Conservation (phyloP, 257 asterid species). For the Solanum pimpinellifolium region DNA sequence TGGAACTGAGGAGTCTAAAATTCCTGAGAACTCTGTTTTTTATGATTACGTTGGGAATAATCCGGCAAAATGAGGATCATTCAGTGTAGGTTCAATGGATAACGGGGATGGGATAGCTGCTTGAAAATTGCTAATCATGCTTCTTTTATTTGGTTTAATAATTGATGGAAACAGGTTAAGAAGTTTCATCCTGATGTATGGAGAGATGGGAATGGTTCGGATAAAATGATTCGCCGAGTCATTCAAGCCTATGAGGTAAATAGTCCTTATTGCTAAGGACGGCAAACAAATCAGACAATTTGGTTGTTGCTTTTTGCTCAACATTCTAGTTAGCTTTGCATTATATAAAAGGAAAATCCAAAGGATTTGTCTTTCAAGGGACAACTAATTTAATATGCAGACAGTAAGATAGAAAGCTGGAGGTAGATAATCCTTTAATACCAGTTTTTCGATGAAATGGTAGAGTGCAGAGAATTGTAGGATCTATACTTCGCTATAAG, state of each 20-base stretch:
- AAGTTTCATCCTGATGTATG: conserved; percentile 81
- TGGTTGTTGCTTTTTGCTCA: not conserved
- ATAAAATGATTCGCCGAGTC: conserved; percentile 64
- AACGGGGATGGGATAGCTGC: not conserved
- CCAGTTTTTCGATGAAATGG: not conserved
- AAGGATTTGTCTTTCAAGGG: not conserved
- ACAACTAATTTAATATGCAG: not conserved
- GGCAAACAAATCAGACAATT: not conserved
- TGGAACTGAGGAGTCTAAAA: not conserved
- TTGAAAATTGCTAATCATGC: not conserved
- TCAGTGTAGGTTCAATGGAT: not conserved
- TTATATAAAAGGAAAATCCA: not conserved
- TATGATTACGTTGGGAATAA: not conserved
- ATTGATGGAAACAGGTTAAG: conserved; percentile 40
- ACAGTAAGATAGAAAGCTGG: not conserved
- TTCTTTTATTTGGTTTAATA: not conserved
- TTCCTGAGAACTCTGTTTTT: not conserved
- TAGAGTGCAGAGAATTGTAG: not conserved
- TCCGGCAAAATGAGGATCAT: not conserved
- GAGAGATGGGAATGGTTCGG: conserved; percentile 36
- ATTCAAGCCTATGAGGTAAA: conserved; percentile 82
- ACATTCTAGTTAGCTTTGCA: not conserved
- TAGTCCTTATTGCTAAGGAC: not conserved
- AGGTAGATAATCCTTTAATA: not conserved
- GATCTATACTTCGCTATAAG: not conserved